Evolutionary conservation across 345 rosid genomes (phyloP).

Genomic region (Cardamine chenopodiifolia): DNA sequence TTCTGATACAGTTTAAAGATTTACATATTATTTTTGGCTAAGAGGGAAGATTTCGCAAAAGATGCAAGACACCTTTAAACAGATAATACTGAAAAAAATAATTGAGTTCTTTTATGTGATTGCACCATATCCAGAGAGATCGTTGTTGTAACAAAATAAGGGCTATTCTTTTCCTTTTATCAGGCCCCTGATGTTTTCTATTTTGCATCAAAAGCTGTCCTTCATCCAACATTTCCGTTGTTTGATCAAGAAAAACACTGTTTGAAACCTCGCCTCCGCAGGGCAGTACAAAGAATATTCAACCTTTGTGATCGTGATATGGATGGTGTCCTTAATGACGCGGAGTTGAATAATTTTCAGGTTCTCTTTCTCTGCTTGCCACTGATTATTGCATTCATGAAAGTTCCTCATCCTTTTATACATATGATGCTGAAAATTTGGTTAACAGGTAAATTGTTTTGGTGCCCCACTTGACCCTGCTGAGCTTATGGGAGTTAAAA

Average conservation of each 20-base stretch:
- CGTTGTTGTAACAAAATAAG: background rate
- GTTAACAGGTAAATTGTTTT: constrained; percentile 71
- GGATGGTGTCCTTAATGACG: constrained; percentile 83
- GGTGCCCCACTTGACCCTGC: constrained; percentile 75
- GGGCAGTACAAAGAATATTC: constrained; percentile 80
- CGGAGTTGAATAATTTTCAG: constrained; percentile 86
- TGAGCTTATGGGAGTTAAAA: constrained; percentile 73
- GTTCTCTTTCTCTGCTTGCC: constrained; percentile 41
- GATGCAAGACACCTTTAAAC: background rate
- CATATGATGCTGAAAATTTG: constrained; percentile 31
- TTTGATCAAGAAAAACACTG: constrained; percentile 76
- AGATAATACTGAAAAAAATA: background rate
- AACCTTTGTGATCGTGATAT: constrained; percentile 70
- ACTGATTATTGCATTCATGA: constrained; percentile 16
- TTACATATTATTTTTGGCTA: background rate
- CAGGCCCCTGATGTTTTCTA: constrained; percentile 89
- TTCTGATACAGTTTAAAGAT: background rate
- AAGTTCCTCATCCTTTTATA: constrained; percentile 6
- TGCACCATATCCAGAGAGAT: background rate
- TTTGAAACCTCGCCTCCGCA: constrained; percentile 67
- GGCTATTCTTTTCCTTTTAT: constrained; percentile 10
- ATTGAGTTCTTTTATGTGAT: constrained; percentile 8
- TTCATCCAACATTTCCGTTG: constrained; percentile 79
- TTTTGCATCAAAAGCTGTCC: constrained; percentile 79
- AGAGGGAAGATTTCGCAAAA: background rate